Evolutionary conservation across 2,329 filamentous ascomycete genomes (phyloP), one percentile per base, ranked within the genome.

Genomic region (Zymoseptoria ardabiliae): DNA sequence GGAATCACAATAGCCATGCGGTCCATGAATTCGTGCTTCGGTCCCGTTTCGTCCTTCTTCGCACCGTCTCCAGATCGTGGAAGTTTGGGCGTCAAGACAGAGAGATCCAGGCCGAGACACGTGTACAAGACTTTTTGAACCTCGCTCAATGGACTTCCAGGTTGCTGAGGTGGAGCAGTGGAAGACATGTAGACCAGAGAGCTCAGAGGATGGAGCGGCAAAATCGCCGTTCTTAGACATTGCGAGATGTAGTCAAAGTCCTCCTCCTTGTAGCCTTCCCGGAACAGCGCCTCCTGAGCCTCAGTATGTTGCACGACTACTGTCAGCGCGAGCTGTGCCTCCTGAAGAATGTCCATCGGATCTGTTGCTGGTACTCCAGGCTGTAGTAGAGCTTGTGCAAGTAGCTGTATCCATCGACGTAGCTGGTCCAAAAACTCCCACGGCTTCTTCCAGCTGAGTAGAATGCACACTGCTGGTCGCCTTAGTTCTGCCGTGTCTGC

Each of bases 241-340:
- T 99, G 94, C 60, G 97, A 81, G 50, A 99, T 90, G 66, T 94
- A 92, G 73, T 99, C 94, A 70, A 99, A 99, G 68, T 96, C 89
- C 66, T 95, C 91, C 74, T 99, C 94, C 75, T 91, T 93, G 91
- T 93, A 99, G 13, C 88, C 86, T 60, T 91, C 92, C 73, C 90
- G 91, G 75, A 97, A 94, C 59, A 99, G 75, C 48, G 85, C 83
- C 70, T 97, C 92, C 73, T 97, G 96, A 73, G 90, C 91, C 75
- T 96, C 90, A 13, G 91, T 91, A 72, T 96, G 94, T 74, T 97
- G 92, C 72, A 93, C 96, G n/a, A 97, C 91, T 8, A 99, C 89
- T 70, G 90, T 95, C 45, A 99, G 78, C 0, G 91, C 91, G 58
- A 99, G 76, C 82, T 96, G 95, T 60, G 89, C 85, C 61, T 96